phyloP scores from a whole-genome alignment of 2,329 filamentous ascomycete genomes.

The Ophiosphaerella korrae region DNA sequence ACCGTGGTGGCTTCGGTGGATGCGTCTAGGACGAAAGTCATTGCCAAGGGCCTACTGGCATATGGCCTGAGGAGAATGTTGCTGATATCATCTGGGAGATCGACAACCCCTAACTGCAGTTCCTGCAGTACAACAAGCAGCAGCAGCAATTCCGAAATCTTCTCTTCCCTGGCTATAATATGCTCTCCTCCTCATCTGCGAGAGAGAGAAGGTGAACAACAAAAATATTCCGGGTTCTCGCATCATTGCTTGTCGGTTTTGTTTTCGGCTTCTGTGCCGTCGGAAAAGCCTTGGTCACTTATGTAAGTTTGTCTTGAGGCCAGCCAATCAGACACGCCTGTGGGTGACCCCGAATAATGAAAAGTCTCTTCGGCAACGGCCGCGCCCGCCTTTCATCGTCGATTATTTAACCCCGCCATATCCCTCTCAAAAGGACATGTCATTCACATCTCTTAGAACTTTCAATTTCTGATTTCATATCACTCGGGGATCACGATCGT shows the following conservation, averaged over 20 bases:
- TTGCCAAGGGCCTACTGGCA: constrained; percentile 17
- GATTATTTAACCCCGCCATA: constrained; percentile 18
- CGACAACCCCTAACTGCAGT: constrained; percentile 18
- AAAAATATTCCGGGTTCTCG: background rate
- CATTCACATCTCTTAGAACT: background rate
- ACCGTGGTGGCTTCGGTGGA: constrained; percentile 20
- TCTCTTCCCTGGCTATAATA: constrained; percentile 15
- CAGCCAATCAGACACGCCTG: background rate
- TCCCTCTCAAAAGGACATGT: background rate
- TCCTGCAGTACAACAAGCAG: constrained; percentile 16
- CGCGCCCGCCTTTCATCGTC: constrained; percentile 20
- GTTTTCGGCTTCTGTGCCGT: background rate
- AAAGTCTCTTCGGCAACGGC: constrained; percentile 19
- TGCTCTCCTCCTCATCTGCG: background rate
- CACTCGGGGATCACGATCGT: constrained; percentile 3
- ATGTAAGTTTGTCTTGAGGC: constrained; percentile 7
- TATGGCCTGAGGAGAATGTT: constrained; percentile 17
- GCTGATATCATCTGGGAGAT: constrained; percentile 18
- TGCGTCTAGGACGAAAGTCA: constrained; percentile 4
- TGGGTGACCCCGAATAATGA: background rate
- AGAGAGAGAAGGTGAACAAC: background rate
- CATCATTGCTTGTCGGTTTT: background rate
- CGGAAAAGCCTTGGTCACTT: constrained; percentile 7
- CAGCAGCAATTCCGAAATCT: constrained; percentile 10
- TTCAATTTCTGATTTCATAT: background rate